Evolutionary conservation across 176 grass and related monocot genomes (phyloP).

Genomic region (Cenchrus americanus): DNA sequence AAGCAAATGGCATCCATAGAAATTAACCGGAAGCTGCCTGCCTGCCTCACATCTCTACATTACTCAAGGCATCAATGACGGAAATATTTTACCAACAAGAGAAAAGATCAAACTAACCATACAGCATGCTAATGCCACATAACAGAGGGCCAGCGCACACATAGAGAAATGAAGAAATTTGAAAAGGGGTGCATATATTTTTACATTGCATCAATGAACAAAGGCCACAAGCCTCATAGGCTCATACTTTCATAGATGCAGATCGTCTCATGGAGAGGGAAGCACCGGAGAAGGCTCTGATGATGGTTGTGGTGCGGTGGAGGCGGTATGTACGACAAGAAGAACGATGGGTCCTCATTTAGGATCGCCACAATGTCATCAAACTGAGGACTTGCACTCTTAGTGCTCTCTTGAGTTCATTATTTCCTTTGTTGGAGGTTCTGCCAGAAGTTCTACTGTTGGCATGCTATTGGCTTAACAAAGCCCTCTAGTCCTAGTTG

Average conservation of each 20-base stretch:
- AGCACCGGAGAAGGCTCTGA: constrained; percentile 67
- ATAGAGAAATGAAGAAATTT: constrained; percentile 26
- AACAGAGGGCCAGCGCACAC: constrained; percentile 47
- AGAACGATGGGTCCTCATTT: constrained; percentile 65
- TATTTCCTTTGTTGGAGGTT: too few species aligned
- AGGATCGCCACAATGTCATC: constrained; percentile 70
- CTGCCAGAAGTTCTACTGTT: too few species aligned
- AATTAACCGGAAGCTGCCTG: constrained; percentile 45
- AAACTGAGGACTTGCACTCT: constrained; percentile 69
- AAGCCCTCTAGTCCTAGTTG: too few species aligned
- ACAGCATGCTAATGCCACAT: constrained; percentile 46
- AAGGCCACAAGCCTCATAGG: constrained; percentile 17
- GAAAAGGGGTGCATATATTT: constrained; percentile 32
- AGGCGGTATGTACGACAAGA: constrained; percentile 72
- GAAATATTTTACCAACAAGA: constrained; percentile 14
- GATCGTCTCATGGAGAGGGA: constrained; percentile 62
- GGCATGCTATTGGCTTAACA: too few species aligned
- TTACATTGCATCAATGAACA: constrained; percentile 33
- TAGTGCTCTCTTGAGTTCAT: too few species aligned
- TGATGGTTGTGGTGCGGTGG: constrained; percentile 18
- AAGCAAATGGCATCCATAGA: constrained; percentile 49
- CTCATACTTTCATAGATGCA: constrained; percentile 54
- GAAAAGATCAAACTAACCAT: background rate
- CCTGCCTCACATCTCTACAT: constrained; percentile 35
- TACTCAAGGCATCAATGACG: constrained; percentile 43